Conservation (phyloP, 2,329 filamentous ascomycete species). For the Magnaporthiopsis incrustans region DNA sequence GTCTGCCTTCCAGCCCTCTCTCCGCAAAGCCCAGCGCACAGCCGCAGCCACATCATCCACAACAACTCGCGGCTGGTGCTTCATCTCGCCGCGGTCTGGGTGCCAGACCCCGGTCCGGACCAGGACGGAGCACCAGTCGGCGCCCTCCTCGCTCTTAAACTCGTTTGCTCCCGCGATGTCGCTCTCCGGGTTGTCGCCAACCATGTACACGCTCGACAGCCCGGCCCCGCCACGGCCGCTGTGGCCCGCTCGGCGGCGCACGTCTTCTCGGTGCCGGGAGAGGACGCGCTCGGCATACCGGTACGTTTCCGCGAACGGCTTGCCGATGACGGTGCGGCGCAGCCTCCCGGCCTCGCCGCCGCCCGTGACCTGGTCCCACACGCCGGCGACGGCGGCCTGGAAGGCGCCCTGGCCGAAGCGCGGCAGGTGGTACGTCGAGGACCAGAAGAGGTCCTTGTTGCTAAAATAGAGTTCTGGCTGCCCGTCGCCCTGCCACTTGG, state of each 20-base stretch:
- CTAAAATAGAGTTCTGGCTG: conserved; percentile 80
- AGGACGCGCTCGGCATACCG: conserved; percentile 74
- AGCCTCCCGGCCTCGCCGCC: conserved; percentile 50
- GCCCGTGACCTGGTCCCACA: conserved; percentile 67
- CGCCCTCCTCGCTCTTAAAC: conserved; percentile 57
- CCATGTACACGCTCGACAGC: conserved; percentile 82
- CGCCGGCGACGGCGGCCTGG: conserved; percentile 68
- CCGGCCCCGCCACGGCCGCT: conserved; percentile 21
- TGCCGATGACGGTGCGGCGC: conserved; percentile 65
- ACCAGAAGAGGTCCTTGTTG: conserved; percentile 87
- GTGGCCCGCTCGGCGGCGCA: conserved; percentile 17
- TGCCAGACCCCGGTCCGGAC: conserved; percentile 26
- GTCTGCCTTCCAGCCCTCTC: conserved; percentile 19
- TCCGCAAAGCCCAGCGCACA: conserved; percentile 22
- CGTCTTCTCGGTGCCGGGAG: conserved; percentile 44
- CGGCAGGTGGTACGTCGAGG: conserved; percentile 73
- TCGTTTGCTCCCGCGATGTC: conserved; percentile 84
- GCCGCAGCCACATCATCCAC: conserved; percentile 20
- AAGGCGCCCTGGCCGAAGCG: conserved; percentile 91
- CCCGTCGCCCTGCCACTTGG: conserved; percentile 72
- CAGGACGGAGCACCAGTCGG: conserved; percentile 23
- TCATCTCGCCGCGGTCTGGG: conserved; percentile 12
- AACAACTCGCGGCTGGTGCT: conserved; percentile 18
- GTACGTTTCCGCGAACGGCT: conserved; percentile 73
- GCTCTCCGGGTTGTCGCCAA: conserved; percentile 82